These are phyloP conservation scores for Sideroxylon spinosum DNA, from an alignment of 179 eudicot species.

Conservation along the genomic window DNA sequence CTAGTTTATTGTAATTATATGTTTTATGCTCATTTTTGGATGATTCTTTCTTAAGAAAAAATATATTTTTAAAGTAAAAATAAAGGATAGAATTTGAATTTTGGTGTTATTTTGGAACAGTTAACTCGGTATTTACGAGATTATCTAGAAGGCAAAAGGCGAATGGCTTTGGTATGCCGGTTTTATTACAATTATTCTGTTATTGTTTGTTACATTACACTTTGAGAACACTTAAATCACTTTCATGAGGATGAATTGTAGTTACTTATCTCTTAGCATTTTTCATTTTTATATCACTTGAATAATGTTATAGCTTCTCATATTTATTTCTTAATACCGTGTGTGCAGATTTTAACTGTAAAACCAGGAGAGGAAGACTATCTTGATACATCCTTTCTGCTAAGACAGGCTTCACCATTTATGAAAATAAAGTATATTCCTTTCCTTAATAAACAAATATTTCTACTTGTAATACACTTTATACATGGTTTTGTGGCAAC, in stretches of 20 bases:
- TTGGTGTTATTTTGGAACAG: constrained; percentile 36
- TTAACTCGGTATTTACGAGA: constrained; percentile 82
- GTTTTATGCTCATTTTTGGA: background rate
- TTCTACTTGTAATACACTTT: background rate
- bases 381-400: constrained; percentile 70
- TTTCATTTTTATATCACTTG: background rate
- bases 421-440: constrained; percentile 67
- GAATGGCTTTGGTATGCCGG: constrained; percentile 79
- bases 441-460: background rate
- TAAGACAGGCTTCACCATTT: constrained; percentile 86
- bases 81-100: background rate
- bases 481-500: background rate
- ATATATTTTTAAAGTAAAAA: background rate
- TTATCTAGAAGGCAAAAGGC: constrained; percentile 86
- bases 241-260: background rate
- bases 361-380: constrained; percentile 85
- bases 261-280: too few species aligned
- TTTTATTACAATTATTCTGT: background rate
- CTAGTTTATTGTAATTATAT: background rate
- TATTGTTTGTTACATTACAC: background rate
- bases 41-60: background rate
- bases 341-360: constrained; percentile 71
- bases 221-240: background rate
- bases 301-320: background rate
- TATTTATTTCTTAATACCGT: background rate